Evolutionary conservation across 495 filamentous ascomycete species (phyloP).

Genomic region (Aspergillus funiculosus): DNA sequence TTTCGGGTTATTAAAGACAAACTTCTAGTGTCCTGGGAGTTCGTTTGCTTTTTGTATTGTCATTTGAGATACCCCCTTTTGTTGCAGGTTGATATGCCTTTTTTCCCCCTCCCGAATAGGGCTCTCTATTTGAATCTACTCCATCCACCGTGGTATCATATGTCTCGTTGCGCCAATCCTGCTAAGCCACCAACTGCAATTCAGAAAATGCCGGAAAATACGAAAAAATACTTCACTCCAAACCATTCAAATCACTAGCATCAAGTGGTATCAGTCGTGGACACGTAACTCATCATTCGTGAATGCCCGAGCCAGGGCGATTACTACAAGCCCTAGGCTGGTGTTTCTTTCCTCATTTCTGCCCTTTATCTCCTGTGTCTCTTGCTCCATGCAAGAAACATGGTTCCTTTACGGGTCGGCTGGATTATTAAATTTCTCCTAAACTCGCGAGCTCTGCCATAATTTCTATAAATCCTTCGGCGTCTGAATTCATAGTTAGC

Average conservation of each 20-base stretch:
- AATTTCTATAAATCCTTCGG: constrained; percentile 25
- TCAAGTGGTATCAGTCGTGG: constrained; percentile 13
- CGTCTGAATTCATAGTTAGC: constrained; percentile 27
- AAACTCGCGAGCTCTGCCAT: constrained; percentile 13
- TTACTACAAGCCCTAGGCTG: neutral
- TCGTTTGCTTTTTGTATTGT: neutral
- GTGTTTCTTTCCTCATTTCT: neutral
- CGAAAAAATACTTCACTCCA: neutral
- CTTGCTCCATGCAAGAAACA: too few species aligned
- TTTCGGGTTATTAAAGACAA: neutral
- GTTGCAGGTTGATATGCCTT: neutral
- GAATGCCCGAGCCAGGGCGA: neutral
- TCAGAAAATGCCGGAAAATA: neutral
- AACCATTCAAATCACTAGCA: constrained; percentile 5
- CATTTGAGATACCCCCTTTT: constrained; percentile 21
- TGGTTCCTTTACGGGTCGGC: too few species aligned
- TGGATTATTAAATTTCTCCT: neutral
- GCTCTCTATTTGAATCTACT: constrained; percentile 1
- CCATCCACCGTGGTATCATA: neutral
- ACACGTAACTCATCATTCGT: constrained; percentile 16
- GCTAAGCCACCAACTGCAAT: constrained; percentile 4
- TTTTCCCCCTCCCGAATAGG: neutral
- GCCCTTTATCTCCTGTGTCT: neutral
- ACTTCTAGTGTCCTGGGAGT: neutral
- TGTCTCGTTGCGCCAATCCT: constrained; percentile 3